A percentile compares a stretch with the other conserved stretches of the same genome.
Conservation (phyloP, 768 basidiomycete genomes). For the Pleurotus eryngii region DNA sequence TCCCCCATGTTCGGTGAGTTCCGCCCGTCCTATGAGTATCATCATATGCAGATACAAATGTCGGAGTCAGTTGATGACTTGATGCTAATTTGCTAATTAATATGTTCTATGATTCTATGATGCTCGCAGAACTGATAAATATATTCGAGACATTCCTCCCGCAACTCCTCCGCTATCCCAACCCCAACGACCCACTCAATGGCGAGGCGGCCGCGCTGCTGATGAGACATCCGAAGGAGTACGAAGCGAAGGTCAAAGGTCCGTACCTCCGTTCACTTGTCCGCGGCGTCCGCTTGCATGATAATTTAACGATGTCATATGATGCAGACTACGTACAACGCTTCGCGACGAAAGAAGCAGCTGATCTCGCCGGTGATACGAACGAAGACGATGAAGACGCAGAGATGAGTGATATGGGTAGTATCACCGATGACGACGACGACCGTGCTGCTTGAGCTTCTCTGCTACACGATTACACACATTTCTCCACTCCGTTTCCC, state of each 20-base stretch:
- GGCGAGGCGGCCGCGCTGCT: slow-evolving; percentile 96
- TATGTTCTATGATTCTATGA: neutral
- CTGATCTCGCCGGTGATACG: slow-evolving; percentile 66
- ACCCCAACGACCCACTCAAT: slow-evolving; percentile 96
- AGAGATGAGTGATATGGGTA: slow-evolving; percentile 86
- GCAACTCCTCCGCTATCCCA: slow-evolving; percentile 95
- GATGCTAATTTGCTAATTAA: neutral
- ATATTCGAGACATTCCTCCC: slow-evolving; percentile 99
- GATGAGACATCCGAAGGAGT: slow-evolving; percentile 96
- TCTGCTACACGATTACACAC: too few species aligned
- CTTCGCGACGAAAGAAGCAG: slow-evolving; percentile 88
- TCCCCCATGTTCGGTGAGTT: slow-evolving; percentile 97
- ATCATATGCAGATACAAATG: neutral
- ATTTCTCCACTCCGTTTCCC: too few species aligned
- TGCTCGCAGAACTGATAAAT: slow-evolving; percentile 88
- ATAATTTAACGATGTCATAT: neutral
- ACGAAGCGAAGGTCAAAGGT: slow-evolving; percentile 94
- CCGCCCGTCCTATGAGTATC: neutral
- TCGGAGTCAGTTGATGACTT: slow-evolving; percentile 3
- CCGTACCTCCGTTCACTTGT: slow-evolving; percentile 15
- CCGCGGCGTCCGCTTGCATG: too few species aligned
- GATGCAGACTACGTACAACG: slow-evolving; percentile 90
- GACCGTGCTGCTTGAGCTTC: neutral
- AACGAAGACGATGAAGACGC: slow-evolving; percentile 74
- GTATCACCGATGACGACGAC: slow-evolving; percentile 67